Conservation (phyloP, 140 eudicot species). For the Anethum foeniculum region DNA sequence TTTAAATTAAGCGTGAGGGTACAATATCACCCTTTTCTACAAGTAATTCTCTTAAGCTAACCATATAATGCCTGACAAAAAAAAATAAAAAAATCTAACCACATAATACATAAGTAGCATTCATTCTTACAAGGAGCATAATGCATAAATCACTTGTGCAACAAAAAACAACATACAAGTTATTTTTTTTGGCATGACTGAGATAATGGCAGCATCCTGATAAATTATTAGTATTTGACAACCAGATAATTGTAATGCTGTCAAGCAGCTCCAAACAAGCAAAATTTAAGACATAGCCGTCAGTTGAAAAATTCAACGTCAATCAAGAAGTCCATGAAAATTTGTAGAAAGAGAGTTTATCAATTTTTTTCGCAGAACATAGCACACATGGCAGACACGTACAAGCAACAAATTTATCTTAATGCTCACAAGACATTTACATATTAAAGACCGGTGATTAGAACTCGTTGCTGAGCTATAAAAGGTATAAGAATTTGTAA, state of each 20-base stretch:
- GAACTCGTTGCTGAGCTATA: not conserved
- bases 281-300: not conserved
- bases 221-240: not conserved
- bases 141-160: not conserved
- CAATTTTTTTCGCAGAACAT: not conserved
- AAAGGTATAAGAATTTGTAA: not conserved
- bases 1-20: no score
- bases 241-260: not conserved
- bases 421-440: not conserved
- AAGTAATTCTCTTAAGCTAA: not conserved
- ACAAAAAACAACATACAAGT: not conserved
- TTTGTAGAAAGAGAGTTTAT: not conserved
- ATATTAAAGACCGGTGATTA: not conserved
- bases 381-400: not conserved
- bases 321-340: not conserved
- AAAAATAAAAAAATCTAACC: not conserved
- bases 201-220: not conserved
- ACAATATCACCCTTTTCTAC: not conserved
- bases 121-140: not conserved
- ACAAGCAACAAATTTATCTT: not conserved
- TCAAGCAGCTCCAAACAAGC: not conserved
- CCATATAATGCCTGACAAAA: not conserved
- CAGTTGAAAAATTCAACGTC: not conserved
- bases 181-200: not conserved
- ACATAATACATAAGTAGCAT: not conserved